Conservation (phyloP, 352 stramenopile species). For the Thalassiosira gravida region DNA sequence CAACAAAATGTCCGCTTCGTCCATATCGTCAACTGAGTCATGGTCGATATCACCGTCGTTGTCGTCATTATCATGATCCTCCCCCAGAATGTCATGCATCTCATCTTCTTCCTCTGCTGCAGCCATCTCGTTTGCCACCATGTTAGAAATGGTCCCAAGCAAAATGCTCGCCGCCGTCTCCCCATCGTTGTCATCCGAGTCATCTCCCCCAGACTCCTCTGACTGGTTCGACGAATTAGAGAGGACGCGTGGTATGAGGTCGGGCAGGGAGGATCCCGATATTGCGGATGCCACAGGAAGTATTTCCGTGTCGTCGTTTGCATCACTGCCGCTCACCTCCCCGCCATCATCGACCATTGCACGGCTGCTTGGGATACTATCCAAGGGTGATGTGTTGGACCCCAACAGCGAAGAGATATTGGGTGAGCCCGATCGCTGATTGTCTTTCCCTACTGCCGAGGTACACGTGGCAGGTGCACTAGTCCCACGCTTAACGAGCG, state of each 20-base stretch:
- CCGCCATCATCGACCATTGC: not conserved
- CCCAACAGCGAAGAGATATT: not conserved
- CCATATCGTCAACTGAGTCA: constrained; percentile 5
- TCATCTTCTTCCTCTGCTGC: constrained; percentile 4
- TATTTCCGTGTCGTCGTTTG: not conserved
- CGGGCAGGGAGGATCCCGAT: constrained; percentile 9
- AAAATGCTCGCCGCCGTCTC: constrained; percentile 13
- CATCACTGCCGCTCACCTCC: not conserved
- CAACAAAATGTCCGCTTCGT: constrained; percentile 22
- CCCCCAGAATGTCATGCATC: not conserved
- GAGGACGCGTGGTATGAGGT: constrained; percentile 2
- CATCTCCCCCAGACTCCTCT: not conserved
- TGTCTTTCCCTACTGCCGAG: too few species aligned
- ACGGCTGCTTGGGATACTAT: too few species aligned
- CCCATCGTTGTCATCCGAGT: not conserved
- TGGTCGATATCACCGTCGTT: not conserved
- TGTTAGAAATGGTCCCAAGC: constrained; percentile 24
- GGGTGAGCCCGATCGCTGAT: too few species aligned
- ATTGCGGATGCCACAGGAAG: constrained; percentile 1
- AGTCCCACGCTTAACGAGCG: too few species aligned
- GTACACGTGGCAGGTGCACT: too few species aligned
- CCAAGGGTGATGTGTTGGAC: not conserved
- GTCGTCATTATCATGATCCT: constrained; percentile 9
- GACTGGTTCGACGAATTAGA: not conserved
- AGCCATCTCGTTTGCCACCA: constrained; percentile 22